A percentile compares a stretch with the other conserved stretches of the same genome.
These are phyloP conservation scores for Penicillium glabrum DNA, from an alignment of 2,329 filamentous ascomycete species.

Conservation along the genomic window DNA sequence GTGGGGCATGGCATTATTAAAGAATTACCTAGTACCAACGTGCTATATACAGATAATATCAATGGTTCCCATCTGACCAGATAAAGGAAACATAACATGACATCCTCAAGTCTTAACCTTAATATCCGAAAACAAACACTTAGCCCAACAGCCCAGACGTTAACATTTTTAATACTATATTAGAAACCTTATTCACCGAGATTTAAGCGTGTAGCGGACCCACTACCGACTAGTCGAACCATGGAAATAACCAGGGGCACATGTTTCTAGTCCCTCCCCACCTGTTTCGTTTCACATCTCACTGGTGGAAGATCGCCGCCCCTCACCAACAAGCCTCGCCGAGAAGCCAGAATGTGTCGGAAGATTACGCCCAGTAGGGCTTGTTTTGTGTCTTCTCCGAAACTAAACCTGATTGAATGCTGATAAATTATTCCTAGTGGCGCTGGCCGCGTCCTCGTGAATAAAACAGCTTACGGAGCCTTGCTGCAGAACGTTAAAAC, in stretches of 20 bases:
- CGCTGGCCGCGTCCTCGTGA: background rate
- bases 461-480: background rate
- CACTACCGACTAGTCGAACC: background rate
- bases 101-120: too few species aligned
- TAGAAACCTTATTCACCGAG: background rate
- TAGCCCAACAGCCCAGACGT: too few species aligned
- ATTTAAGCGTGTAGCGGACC: background rate
- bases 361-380: background rate
- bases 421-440: background rate
- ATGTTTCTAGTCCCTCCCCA: background rate
- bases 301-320: constrained; percentile 1
- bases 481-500: background rate
- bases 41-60: background rate
- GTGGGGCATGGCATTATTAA: background rate
- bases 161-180: background rate
- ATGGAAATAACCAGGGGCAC: background rate
- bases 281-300: constrained; percentile 2
- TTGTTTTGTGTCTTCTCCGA: background rate
- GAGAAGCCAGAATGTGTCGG: background rate
- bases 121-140: too few species aligned
- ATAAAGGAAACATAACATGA: too few species aligned
- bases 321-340: background rate
- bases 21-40: background rate
- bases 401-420: background rate
- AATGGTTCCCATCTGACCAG: too few species aligned